Percentiles rank a stretch among this genome's conserved stretches.
Evolutionary conservation across 1,139 yeast species (phyloP).

Genomic region (Suhomyces bolitotheri): DNA sequence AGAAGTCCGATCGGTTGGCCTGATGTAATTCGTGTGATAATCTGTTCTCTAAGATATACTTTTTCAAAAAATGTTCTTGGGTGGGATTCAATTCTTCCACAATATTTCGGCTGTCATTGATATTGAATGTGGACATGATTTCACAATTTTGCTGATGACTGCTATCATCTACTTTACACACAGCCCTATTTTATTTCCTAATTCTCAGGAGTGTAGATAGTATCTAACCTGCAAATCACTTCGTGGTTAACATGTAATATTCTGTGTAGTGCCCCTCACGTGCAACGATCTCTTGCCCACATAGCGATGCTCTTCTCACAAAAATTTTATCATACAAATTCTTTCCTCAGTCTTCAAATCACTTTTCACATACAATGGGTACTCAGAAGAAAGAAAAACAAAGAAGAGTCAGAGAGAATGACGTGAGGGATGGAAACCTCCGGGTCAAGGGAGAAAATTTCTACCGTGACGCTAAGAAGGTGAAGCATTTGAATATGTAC

Average conservation of each 20-base stretch:
- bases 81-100: constrained; percentile 45
- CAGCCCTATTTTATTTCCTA: too few species aligned
- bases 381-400: constrained; percentile 87
- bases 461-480: constrained; percentile 91
- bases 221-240: too few species aligned
- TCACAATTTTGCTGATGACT: too few species aligned
- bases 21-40: constrained; percentile 60
- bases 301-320: constrained; percentile 11
- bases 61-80: constrained; percentile 83
- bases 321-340: constrained; percentile 5
- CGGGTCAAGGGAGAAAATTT: constrained; percentile 97
- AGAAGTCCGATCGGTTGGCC: constrained; percentile 58
- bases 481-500: constrained; percentile 88
- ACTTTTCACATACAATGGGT: constrained; percentile 61
- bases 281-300: too few species aligned
- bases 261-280: too few species aligned
- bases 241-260: too few species aligned
- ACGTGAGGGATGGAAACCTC: constrained; percentile 83
- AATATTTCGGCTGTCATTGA: constrained; percentile 1
- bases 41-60: constrained; percentile 67
- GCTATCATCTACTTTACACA: too few species aligned
- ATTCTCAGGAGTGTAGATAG: too few species aligned
- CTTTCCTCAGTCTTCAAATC: constrained; percentile 1
- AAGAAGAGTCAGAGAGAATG: constrained; percentile 81
- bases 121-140: neutral